A percentile compares a stretch with the other conserved stretches of the same genome.
These are phyloP conservation scores for Erysimum cheiranthoides DNA, from an alignment of 345 rosid species.

Conservation along the genomic window DNA sequence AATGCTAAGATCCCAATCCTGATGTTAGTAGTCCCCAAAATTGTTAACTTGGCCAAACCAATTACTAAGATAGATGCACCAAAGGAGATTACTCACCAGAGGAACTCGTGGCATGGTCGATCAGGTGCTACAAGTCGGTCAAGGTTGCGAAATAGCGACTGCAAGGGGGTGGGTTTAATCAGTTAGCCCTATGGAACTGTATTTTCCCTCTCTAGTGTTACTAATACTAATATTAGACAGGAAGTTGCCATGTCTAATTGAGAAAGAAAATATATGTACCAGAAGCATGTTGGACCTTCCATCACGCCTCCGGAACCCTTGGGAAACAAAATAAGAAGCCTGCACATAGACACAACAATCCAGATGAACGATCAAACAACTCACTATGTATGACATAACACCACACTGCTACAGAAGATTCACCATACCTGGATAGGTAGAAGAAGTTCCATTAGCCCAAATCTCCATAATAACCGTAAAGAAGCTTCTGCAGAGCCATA, in stretches of 20 bases:
- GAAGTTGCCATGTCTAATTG: conserved; percentile 7
- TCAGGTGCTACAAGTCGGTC: conserved; percentile 74
- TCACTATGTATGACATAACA: background rate
- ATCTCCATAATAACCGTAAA: conserved; percentile 61
- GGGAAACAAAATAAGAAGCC: conserved; percentile 62
- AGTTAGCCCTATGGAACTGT: conserved; percentile 2
- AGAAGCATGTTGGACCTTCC: conserved; percentile 69
- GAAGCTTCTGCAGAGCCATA: conserved; percentile 71
- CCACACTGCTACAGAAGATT: conserved; percentile 23
- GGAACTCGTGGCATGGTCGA: conserved; percentile 66
- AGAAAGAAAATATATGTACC: conserved; percentile 46
- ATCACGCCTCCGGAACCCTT: conserved; percentile 63
- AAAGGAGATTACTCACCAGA: conserved; percentile 55
- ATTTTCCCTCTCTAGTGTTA: conserved; percentile 12
- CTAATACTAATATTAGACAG: background rate
- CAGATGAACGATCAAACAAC: background rate
- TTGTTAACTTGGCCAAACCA: conserved; percentile 12
- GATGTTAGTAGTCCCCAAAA: conserved; percentile 23
- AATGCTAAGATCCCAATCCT: conserved; percentile 76
- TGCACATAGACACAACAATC: conserved; percentile 23
- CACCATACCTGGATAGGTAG: conserved; percentile 57
- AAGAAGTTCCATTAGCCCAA: conserved; percentile 65
- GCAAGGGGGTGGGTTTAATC: conserved; percentile 28
- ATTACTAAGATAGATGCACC: conserved; percentile 3
- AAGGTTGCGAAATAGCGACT: conserved; percentile 59